These are phyloP conservation scores for Turnera subulata DNA, from an alignment of 345 rosid species.

Conservation along the genomic window DNA sequence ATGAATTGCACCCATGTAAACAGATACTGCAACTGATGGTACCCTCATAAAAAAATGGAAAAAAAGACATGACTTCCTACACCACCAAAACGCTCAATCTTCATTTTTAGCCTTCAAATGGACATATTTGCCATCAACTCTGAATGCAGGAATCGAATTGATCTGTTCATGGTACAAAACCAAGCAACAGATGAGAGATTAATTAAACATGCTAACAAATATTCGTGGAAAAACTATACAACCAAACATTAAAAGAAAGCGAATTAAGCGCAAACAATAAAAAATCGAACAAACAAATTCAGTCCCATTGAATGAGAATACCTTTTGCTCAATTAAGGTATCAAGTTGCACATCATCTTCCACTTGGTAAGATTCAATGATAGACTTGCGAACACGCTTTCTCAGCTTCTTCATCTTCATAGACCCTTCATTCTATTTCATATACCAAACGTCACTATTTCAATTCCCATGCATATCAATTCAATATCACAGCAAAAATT, in stretches of 20 bases:
- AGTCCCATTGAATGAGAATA: slow-evolving; percentile 17
- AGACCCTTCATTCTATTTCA: slow-evolving; percentile 49
- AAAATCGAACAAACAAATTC: too few species aligned
- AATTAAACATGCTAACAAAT: background rate
- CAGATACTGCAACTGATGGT: too few species aligned
- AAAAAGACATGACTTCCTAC: too few species aligned
- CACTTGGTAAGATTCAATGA: slow-evolving; percentile 43
- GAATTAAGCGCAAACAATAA: background rate
- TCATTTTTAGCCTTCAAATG: slow-evolving; percentile 36
- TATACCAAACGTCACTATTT: background rate
- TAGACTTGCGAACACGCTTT: slow-evolving; percentile 48
- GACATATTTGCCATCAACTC: slow-evolving; percentile 54
- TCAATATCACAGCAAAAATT: background rate
- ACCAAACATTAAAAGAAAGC: background rate
- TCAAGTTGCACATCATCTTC: slow-evolving; percentile 37
- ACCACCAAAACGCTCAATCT: too few species aligned
- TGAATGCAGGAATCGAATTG: slow-evolving; percentile 57
- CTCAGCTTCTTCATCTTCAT: slow-evolving; percentile 70
- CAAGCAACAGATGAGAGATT: background rate
- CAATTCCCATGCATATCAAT: background rate
- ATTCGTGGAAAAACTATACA: background rate
- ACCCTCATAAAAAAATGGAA: too few species aligned
- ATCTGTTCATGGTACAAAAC: slow-evolving; percentile 35
- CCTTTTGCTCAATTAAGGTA: slow-evolving; percentile 58
- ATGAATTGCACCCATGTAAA: too few species aligned